phyloP scores from a whole-genome alignment of 2,329 filamentous ascomycete genomes.

The Aspergillus flavus region DNA sequence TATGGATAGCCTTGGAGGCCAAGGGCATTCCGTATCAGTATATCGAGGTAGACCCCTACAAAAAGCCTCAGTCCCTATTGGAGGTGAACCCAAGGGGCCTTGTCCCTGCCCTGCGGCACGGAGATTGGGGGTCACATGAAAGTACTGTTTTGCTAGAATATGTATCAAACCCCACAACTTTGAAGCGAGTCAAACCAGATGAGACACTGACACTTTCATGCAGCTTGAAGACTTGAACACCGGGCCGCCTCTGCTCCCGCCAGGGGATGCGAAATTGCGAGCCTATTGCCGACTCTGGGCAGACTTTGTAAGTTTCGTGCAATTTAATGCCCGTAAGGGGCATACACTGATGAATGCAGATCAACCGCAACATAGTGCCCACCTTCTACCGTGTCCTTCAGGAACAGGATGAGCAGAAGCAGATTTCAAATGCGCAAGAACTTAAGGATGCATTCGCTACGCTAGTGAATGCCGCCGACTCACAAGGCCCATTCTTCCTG shows the following conservation, averaged over 20 bases:
- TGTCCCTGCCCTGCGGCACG: slow-evolving; percentile 76
- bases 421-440: slow-evolving; percentile 60
- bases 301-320: slow-evolving; percentile 64
- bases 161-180: slow-evolving; percentile 48
- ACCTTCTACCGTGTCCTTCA: slow-evolving; percentile 74
- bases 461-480: slow-evolving; percentile 59
- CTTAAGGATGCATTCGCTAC: slow-evolving; percentile 68
- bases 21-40: slow-evolving; percentile 82
- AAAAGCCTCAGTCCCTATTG: slow-evolving; percentile 69
- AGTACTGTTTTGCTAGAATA: slow-evolving; percentile 85
- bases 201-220: slow-evolving; percentile 4
- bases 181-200: not conserved
- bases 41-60: slow-evolving; percentile 80
- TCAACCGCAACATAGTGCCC: slow-evolving; percentile 76
- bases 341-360: slow-evolving; percentile 52
- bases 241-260: slow-evolving; percentile 65
- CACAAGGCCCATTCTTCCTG: slow-evolving; percentile 70
- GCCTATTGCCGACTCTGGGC: slow-evolving; percentile 79
- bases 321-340: slow-evolving; percentile 2
- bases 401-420: slow-evolving; percentile 62
- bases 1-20: slow-evolving; percentile 85
- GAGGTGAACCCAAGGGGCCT: slow-evolving; percentile 76
- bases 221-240: slow-evolving; percentile 73
- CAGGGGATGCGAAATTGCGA: slow-evolving; percentile 64
- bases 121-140: slow-evolving; percentile 80